Evolutionary conservation across 805 yeast species (phyloP), one percentile per base, ranked within the genome.

Genomic region (Starmerella scarabaei): DNA sequence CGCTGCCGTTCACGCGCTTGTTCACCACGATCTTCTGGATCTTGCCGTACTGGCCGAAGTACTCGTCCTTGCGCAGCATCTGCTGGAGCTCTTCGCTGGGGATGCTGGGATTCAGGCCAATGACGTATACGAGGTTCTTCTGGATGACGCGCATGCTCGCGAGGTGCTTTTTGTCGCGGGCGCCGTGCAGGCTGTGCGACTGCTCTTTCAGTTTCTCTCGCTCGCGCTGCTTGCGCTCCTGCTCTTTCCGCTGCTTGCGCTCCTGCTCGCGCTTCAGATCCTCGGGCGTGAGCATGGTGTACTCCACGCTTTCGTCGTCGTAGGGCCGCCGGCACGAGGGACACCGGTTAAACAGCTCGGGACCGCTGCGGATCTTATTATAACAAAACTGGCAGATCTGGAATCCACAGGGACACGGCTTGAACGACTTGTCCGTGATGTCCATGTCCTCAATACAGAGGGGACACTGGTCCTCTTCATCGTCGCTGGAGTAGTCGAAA

Each of bases 371-470:
- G 54, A 91, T 91, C 59, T 86, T 88, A 64, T 91, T 91, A 68
- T 88, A 91, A 61, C 99, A 91, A 58, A 91, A 91, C 68, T 88
- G 97, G 61, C 99, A 91, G 43, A 91, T 82, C 60, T 93, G 96
- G 56, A 91, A 91, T 16, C 99, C 99, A 65, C 99, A 91, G 1
- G 97, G 97, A 67, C 99, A 91, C n/a, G 99, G 99, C 60, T 80
- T 84, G 69, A 91, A 91, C 64, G 85, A 83, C 56, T 81, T 84
- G 62, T 91, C 98, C 15, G 94, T 80, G 35, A 88, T 76, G 61
- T 91, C 99, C 85, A 91, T 78, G 59, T 91, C 96, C 63, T 91
- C 99, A 56, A 86, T 88, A 66, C 99, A 91, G 48, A 91, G 72
- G 41, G 98, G 98, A 64, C 79, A 78, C 50, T 69, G 67, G 49